phyloP scores from a whole-genome alignment of 306 rosid species.

The Canavalia ensiformis region DNA sequence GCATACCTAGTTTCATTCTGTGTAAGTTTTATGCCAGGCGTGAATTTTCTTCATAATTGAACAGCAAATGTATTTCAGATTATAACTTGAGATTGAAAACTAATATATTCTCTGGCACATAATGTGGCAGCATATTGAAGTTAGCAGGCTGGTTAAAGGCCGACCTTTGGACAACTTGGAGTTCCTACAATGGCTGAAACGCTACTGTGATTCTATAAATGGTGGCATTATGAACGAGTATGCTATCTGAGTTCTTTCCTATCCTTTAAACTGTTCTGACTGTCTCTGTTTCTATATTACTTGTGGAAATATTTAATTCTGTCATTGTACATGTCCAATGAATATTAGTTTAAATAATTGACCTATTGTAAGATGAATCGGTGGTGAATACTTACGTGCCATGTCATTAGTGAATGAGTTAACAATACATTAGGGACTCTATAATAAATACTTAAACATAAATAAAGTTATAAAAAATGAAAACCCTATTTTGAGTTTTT shows the following conservation, averaged over 20 bases:
- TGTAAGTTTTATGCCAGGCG: conserved; percentile 30
- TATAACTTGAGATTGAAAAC: conserved; percentile 18
- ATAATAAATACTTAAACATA: neutral
- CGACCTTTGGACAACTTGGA: conserved; percentile 98
- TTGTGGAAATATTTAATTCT: conserved; percentile 23
- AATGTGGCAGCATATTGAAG: conserved; percentile 86
- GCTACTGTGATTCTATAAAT: conserved; percentile 95
- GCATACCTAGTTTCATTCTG: conserved; percentile 29
- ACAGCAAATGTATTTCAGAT: conserved; percentile 13
- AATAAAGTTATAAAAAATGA: neutral
- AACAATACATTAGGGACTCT: too few relatives aligned
- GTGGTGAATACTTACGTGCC: neutral
- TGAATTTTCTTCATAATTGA: conserved; percentile 23
- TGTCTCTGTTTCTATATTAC: conserved; percentile 1
- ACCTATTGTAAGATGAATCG: neutral
- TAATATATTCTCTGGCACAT: conserved; percentile 8
- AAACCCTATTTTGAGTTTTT: neutral
- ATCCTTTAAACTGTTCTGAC: conserved; percentile 11
- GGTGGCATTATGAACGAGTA: conserved; percentile 97
- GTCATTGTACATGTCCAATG: conserved; percentile 17
- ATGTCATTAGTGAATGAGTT: neutral
- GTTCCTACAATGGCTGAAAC: conserved; percentile 98
- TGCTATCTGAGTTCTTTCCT: conserved; percentile 39
- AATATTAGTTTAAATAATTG: neutral
- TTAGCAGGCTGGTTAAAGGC: conserved; percentile 94